phyloP scores from a whole-genome alignment of 139 green algal species.

The Chlorella sp. region DNA sequence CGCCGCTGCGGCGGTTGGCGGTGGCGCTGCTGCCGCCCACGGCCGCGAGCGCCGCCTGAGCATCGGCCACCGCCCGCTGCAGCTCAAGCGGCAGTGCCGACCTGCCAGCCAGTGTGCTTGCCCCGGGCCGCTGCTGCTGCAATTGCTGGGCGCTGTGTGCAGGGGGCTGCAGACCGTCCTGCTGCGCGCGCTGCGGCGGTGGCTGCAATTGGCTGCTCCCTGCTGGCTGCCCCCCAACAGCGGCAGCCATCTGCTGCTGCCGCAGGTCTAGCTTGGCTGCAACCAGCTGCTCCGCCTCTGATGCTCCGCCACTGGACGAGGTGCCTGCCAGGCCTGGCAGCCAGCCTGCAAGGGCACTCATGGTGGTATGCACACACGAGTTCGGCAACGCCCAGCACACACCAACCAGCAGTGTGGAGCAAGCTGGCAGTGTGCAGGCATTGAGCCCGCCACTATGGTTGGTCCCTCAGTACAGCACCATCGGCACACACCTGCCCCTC shows the following conservation, averaged over 20 bases:
- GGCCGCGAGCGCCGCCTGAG: background rate
- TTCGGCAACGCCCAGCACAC: background rate
- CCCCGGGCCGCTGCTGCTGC: too few species aligned
- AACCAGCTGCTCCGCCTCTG: slow-evolving; percentile 3
- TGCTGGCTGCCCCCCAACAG: background rate
- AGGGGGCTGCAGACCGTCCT: background rate
- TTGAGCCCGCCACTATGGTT: too few species aligned
- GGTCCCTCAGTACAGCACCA: slow-evolving; percentile 2
- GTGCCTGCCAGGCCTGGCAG: background rate
- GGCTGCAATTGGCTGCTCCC: background rate
- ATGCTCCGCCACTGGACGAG: background rate
- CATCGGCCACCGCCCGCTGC: background rate
- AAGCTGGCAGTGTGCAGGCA: too few species aligned
- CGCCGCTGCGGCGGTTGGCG: too few species aligned
- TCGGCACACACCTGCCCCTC: background rate
- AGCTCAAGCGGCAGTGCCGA: background rate
- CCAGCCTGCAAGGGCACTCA: background rate
- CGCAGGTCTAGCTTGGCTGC: background rate
- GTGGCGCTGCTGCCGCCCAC: background rate
- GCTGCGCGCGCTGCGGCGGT: background rate
- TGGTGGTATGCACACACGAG: background rate
- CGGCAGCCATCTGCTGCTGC: slow-evolving; percentile 1
- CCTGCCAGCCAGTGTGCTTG: background rate
- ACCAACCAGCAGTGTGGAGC: background rate
- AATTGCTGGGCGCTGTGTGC: background rate